A percentile compares a stretch with the other conserved stretches of the same genome.
Evolutionary conservation across 345 rosid genomes (phyloP).

Genomic region (Citrus glauca): DNA sequence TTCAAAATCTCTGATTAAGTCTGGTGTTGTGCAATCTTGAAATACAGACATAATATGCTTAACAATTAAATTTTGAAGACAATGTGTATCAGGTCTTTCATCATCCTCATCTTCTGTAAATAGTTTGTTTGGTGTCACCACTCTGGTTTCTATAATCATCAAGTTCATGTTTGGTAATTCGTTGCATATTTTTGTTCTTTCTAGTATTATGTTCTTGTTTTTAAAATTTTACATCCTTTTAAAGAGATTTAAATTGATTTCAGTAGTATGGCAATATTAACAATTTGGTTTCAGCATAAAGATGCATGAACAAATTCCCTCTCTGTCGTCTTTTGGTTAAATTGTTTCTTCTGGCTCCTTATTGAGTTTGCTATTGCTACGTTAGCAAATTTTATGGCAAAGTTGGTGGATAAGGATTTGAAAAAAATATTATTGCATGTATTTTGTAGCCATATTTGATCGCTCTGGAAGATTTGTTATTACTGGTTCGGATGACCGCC

Average conservation of each 20-base stretch:
- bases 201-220: background rate
- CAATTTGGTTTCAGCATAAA: background rate
- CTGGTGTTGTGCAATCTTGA: background rate
- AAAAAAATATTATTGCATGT: conserved; percentile 4
- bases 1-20: background rate
- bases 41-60: background rate
- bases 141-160: background rate
- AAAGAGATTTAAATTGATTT: background rate
- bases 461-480: conserved; percentile 94
- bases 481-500: conserved; percentile 98
- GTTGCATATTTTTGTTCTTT: background rate
- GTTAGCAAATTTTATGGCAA: background rate
- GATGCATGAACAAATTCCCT: background rate
- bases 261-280: background rate
- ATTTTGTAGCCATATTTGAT: conserved; percentile 82
- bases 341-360: background rate
- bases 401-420: background rate
- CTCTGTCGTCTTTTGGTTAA: background rate
- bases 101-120: background rate
- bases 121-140: background rate
- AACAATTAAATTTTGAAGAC: background rate
- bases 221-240: background rate
- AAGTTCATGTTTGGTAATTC: background rate
- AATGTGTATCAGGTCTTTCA: background rate
- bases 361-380: background rate